Conservation (phyloP, 2,329 filamentous ascomycete species). For the Trichoderma harzianum region DNA sequence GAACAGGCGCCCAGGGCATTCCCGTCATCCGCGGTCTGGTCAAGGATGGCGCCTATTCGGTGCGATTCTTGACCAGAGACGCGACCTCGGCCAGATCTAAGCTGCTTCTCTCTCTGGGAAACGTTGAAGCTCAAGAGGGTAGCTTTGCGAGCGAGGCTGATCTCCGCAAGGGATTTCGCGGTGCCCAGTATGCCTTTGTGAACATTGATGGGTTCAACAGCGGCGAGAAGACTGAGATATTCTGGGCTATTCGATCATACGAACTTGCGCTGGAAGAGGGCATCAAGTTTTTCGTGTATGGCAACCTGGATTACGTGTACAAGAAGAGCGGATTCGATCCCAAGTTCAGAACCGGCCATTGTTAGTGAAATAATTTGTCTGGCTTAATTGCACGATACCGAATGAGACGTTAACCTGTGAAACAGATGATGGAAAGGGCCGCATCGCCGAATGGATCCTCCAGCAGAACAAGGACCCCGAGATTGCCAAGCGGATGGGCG, state of each 20-base stretch:
- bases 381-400: too few relatives aligned
- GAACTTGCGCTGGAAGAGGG: conserved; percentile 42
- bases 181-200: conserved; percentile 48
- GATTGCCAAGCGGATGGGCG: conserved; percentile 30
- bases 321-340: conserved; percentile 47
- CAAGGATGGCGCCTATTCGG: conserved; percentile 40
- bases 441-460: conserved; percentile 43
- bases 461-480: conserved; percentile 33
- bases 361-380: too few relatives aligned
- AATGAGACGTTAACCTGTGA: too few relatives aligned
- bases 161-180: conserved; percentile 43
- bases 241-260: conserved; percentile 44
- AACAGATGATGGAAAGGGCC: conserved; percentile 41
- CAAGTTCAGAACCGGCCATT: conserved; percentile 46
- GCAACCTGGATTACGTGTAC: conserved; percentile 47
- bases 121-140: conserved; percentile 47
- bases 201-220: conserved; percentile 54
- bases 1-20: conserved; percentile 50
- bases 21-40: conserved; percentile 44
- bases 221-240: conserved; percentile 51
- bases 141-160: conserved; percentile 44
- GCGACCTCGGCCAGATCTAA: conserved; percentile 38
- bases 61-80: conserved; percentile 48
- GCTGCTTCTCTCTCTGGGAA: conserved; percentile 40
- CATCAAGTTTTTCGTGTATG: conserved; percentile 44